Evolutionary conservation across 441 rosid genomes (phyloP).

Genomic region (Dalechampia spathulata): DNA sequence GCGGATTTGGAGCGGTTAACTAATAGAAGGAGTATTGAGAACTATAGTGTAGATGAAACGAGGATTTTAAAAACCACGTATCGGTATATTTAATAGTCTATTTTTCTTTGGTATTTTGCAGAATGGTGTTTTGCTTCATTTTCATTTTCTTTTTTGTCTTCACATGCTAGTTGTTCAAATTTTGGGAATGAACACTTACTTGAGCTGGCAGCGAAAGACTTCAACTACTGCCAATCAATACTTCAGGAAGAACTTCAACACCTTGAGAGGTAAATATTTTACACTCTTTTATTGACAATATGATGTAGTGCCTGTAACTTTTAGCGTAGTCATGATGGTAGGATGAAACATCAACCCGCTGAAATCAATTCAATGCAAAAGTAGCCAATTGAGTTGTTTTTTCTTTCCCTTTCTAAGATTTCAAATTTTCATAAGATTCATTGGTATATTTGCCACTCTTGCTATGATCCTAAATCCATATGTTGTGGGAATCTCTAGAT

Average conservation of each 20-base stretch:
- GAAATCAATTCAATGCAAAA: not conserved
- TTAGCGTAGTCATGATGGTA: not conserved
- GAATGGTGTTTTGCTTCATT: not conserved
- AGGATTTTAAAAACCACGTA: conserved; percentile 53
- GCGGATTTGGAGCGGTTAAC: conserved; percentile 50
- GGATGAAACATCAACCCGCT: not conserved
- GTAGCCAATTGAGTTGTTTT: not conserved
- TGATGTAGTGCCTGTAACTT: not conserved
- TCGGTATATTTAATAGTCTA: conserved; percentile 29
- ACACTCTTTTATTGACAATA: not conserved
- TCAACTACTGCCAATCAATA: conserved; percentile 57
- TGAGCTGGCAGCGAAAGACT: conserved; percentile 65
- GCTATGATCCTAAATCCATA: not conserved
- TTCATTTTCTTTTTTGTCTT: conserved; percentile 1
- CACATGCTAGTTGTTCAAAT: conserved; percentile 33
- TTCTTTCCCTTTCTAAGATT: not conserved
- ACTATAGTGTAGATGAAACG: conserved; percentile 26
- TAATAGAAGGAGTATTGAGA: conserved; percentile 51
- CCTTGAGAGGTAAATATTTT: conserved; percentile 49
- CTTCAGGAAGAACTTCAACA: conserved; percentile 53
- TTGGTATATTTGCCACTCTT: not conserved
- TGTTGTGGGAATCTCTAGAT: not conserved
- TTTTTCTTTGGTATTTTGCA: not conserved
- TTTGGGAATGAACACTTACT: conserved; percentile 37
- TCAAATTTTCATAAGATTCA: not conserved